Percentiles rank a stretch among this genome's conserved stretches.
These are phyloP conservation scores for Monosporascus sp. DNA, from an alignment of 2,329 filamentous ascomycete genomes.

Conservation along the genomic window DNA sequence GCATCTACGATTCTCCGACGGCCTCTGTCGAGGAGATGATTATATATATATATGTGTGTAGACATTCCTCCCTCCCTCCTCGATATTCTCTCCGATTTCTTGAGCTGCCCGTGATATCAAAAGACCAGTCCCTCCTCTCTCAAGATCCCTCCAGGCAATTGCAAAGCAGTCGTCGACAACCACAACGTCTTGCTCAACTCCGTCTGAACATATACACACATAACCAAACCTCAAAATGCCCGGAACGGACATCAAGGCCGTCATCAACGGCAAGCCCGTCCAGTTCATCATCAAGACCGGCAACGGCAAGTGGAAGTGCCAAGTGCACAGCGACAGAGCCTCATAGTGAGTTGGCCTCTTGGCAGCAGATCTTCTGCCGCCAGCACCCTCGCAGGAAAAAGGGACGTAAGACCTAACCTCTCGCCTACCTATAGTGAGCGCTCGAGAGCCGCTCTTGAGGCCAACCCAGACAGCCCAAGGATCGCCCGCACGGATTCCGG, in stretches of 20 bases:
- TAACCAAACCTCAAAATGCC: slow-evolving; percentile 20
- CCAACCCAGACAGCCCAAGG: slow-evolving; percentile 4
- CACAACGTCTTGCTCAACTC: not conserved
- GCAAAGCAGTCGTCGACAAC: not conserved
- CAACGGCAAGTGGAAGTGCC: slow-evolving; percentile 25
- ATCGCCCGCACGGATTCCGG: slow-evolving; percentile 22
- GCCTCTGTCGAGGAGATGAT: not conserved
- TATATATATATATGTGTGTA: not conserved
- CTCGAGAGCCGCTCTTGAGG: not conserved
- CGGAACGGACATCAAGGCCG: slow-evolving; percentile 19
- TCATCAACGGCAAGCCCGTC: slow-evolving; percentile 23
- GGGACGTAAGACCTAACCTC: not conserved
- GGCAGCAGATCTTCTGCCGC: not conserved
- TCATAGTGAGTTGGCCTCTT: slow-evolving; percentile 22
- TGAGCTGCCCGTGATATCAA: not conserved
- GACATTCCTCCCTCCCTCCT: not conserved
- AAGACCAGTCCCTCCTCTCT: not conserved
- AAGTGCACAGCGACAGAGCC: slow-evolving; percentile 25
- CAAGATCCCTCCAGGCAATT: not conserved
- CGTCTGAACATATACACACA: not conserved
- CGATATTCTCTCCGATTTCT: not conserved
- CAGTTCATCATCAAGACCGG: slow-evolving; percentile 27
- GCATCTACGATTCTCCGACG: not conserved
- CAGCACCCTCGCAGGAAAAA: slow-evolving; percentile 2
- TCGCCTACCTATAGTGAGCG: slow-evolving; percentile 16